Evolutionary conservation across 495 filamentous ascomycete species (phyloP), one percentile per base, ranked within the genome.

Genomic region (Apodospora peruviana): DNA sequence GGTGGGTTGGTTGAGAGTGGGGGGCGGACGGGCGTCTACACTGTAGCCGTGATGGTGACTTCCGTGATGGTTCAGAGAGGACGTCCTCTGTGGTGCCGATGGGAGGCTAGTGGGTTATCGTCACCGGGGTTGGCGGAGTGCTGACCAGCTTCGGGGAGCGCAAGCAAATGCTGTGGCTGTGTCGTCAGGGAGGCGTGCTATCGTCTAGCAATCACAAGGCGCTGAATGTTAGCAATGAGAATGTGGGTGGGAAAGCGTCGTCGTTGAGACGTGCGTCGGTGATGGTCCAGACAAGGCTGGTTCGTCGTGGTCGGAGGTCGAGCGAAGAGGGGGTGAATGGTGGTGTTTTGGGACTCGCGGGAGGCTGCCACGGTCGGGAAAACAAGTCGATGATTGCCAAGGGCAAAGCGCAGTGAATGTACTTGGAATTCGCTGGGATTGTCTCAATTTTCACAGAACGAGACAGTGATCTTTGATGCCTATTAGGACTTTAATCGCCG

Each of bases 401-500:
- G 45, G 50, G 51, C 55, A 59, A 43, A 43, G 40, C 49, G 45
- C 50, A 52, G 34, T 40, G 55, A 37, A 20, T 48, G 52, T n/a
- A n/a, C n/a, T 53, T 53, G 59, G 57, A 60, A 61, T 57, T 66
- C 53, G 53, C 56, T 27, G 47, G 50, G 44, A 24, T 46, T 51
- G 51, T 58, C 49, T 59, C 48, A 52, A 60, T 53, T 55, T 66
- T 40, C 49, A 47, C 38, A 38, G 47, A 22, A 47, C 20, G 42
- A 29, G 20, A 14, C n/a, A 57, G 53, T 55, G 44, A 55, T 46
- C 52, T 49, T 36, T 21, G 46, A 47, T 65, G 57, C 48, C 57
- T 63, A 24, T 19, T 38, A 57, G 54, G 58, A 59, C 53, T 58
- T 60, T 47, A 39, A 43, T 66, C 63, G 58, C 60, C 56, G 51